phyloP scores from a whole-genome alignment of 192 early-diverging fungal genomes.

The Anaeromyces robustus region DNA sequence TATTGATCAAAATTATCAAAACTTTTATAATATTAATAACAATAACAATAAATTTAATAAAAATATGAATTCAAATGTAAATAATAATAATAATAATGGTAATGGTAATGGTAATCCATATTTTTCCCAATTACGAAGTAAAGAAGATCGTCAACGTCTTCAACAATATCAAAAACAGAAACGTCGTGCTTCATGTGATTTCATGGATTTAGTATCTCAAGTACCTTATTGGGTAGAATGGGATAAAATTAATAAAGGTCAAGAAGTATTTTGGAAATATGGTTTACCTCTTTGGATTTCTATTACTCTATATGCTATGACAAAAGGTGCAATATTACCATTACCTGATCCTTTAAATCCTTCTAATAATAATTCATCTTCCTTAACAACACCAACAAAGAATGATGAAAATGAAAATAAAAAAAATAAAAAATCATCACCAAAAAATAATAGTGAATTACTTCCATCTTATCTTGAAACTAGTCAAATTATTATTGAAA shows the following conservation, averaged over 20 bases:
- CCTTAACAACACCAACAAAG: neutral
- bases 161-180: neutral
- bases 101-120: neutral
- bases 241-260: neutral
- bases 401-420: neutral
- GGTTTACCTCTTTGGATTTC: neutral
- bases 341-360: neutral
- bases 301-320: neutral
- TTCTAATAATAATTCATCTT: no score
- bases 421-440: no score
- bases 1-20: no score
- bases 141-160: neutral
- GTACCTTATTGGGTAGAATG: neutral
- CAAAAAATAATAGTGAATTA: neutral
- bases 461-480: neutral
- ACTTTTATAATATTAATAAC: no score
- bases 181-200: neutral
- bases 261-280: neutral
- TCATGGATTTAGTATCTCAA: neutral
- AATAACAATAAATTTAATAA: no score
- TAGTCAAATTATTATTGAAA: neutral
- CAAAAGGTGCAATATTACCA: neutral
- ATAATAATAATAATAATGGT: neutral
- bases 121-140: neutral
- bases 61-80: neutral